These are phyloP conservation scores for Mortierella sp. DNA, from an alignment of 371 early-diverging fungal genomes.

Conservation along the genomic window DNA sequence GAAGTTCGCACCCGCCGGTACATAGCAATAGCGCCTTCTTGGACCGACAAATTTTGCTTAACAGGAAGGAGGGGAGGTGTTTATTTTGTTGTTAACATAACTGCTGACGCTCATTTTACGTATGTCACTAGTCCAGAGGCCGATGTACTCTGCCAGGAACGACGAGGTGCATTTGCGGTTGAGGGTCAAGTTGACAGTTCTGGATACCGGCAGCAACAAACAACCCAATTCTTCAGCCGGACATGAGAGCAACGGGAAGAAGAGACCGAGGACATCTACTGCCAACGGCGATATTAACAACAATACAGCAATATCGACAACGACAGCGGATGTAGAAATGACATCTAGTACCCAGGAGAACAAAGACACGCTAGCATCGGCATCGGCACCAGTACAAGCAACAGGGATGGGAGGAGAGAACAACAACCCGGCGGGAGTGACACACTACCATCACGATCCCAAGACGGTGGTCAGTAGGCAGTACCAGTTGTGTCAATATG, in stretches of 20 bases:
- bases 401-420: neutral
- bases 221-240: neutral
- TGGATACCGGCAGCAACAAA: slow-evolving; percentile 18
- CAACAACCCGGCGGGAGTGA: neutral
- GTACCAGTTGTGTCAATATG: slow-evolving; percentile 53
- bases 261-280: slow-evolving; percentile 12
- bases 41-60: neutral
- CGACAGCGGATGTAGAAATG: slow-evolving; percentile 19
- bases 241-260: slow-evolving; percentile 1
- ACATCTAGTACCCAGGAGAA: slow-evolving; percentile 4
- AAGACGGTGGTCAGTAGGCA: slow-evolving; percentile 42
- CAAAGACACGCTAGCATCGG: neutral
- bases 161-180: slow-evolving; percentile 52
- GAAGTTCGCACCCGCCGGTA: slow-evolving; percentile 48
- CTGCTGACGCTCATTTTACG: neutral
- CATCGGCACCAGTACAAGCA: neutral
- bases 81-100: too few relatives aligned
- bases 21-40: neutral
- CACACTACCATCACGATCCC: slow-evolving; percentile 1
- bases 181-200: slow-evolving; percentile 43
- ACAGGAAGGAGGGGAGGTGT: neutral
- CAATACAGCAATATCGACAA: neutral
- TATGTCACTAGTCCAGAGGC: slow-evolving; percentile 34
- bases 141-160: slow-evolving; percentile 50
- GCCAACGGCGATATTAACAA: neutral